These are phyloP conservation scores for Hericium erinaceus DNA, from an alignment of 768 basidiomycete species.

Conservation along the genomic window DNA sequence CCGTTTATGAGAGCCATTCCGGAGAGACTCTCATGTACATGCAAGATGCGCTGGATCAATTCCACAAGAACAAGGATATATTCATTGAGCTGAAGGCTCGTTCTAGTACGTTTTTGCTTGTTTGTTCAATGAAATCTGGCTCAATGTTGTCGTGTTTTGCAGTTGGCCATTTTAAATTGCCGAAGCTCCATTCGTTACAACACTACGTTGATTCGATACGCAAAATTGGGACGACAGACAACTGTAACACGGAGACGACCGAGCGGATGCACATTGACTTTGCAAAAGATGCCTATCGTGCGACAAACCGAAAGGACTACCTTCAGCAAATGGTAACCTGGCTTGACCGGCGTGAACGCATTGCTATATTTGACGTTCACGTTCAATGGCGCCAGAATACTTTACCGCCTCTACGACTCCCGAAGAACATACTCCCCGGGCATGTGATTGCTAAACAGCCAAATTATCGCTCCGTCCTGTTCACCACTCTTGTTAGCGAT, in stretches of 20 bases:
- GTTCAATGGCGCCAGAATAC: not conserved
- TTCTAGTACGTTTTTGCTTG: too few relatives aligned
- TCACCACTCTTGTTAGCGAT: too few relatives aligned
- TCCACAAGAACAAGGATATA: slow-evolving; percentile 29
- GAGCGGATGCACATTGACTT: slow-evolving; percentile 25
- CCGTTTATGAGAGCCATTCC: slow-evolving; percentile 26
- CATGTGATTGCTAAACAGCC: too few relatives aligned
- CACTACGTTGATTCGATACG: slow-evolving; percentile 6
- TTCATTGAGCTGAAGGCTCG: slow-evolving; percentile 23
- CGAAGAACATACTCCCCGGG: too few relatives aligned
- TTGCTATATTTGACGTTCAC: not conserved
- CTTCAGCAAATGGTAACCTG: slow-evolving; percentile 23
- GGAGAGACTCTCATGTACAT: slow-evolving; percentile 21
- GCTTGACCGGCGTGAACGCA: slow-evolving; percentile 7
- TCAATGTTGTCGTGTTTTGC: too few relatives aligned
- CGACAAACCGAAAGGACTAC: slow-evolving; percentile 19
- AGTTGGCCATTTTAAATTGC: slow-evolving; percentile 29
- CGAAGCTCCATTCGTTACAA: slow-evolving; percentile 18
- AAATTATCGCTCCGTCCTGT: too few relatives aligned
- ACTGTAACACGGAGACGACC: slow-evolving; percentile 22
- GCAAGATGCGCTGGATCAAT: slow-evolving; percentile 19
- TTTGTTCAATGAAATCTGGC: too few relatives aligned
- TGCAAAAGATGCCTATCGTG: slow-evolving; percentile 23
- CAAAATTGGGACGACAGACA: slow-evolving; percentile 11
- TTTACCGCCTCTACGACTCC: not conserved